Evolutionary conservation across 1,284 basidiomycete genomes (phyloP), one percentile per base, ranked within the genome.

Genomic region (Clitocybe nebularis): DNA sequence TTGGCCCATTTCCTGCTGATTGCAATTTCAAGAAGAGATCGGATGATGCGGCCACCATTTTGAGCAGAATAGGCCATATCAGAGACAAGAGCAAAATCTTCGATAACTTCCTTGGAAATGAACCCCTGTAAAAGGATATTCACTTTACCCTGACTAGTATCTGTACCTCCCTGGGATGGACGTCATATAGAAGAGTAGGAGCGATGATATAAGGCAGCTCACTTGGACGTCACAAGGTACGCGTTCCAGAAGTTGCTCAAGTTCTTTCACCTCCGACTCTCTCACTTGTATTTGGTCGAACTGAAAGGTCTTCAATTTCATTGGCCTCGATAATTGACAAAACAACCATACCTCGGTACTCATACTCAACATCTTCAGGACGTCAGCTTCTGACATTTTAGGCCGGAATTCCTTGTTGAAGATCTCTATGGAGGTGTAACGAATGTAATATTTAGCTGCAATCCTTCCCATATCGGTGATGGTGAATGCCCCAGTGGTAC

Each of bases 11-110:
- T 92, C 50, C 81, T 80, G 59, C 89, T 92, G 52, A 99, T 79
- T 0, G 90, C 90, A 30, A 99, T 96, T 62, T 99, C 96, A 11
- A 98, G 76, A 5, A 99, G 71, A 11, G 95, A 91, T 14, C 96
- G 84, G 44, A 93, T 79, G 55, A 99, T 97, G 50, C 96, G 89
- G 5, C 89, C 93, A 5, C 89, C 91, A 57, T 99, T 99, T 56
- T 93, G 91, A 21, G 90, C 89, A 28, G 84, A 90, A 58, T 97
- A 99, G 3, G 86, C 92, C 54, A 84, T 87, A 61, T 99, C 96
- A 0, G 95, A 99, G 1, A 99, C 88, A 39, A 99, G 72, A 6
- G 96, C 96, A 61, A 98, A 99, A 66, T 99, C 96, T 47, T 97
- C 89, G 17, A 98, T 72, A 33, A 72, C 74, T 16, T 81, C 75